Percentiles rank a stretch among this genome's conserved stretches.
Conservation (phyloP, 768 basidiomycete species). For the Xanthoconium stramineum region DNA sequence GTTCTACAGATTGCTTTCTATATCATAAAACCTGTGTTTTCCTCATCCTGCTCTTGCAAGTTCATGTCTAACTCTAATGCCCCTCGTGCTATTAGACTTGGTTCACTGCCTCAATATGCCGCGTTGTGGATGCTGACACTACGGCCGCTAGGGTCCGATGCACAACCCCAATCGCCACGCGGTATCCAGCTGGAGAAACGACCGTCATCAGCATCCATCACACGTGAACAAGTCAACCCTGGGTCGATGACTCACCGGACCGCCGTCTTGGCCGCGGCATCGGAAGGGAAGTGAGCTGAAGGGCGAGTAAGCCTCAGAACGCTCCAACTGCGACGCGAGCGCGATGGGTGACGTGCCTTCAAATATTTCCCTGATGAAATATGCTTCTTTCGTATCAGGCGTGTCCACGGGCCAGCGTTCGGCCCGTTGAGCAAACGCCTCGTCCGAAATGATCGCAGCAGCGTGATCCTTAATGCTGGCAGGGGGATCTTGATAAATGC, state of each 20-base stretch:
- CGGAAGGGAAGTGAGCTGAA: constrained; percentile 75
- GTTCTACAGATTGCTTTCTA: too few species aligned
- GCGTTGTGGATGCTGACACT: constrained; percentile 95
- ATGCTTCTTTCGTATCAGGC: constrained; percentile 97
- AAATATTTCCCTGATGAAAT: constrained; percentile 88
- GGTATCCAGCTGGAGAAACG: constrained; percentile 76
- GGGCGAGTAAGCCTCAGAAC: constrained; percentile 1
- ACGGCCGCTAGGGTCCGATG: constrained; percentile 90
- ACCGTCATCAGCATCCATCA: constrained; percentile 11
- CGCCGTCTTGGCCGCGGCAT: constrained; percentile 85
- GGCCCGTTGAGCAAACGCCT: constrained; percentile 64
- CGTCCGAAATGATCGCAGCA: constrained; percentile 71
- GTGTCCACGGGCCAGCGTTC: constrained; percentile 77
- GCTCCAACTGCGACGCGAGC: background rate
- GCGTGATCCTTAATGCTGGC: constrained; percentile 88
- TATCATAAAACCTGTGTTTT: too few species aligned
- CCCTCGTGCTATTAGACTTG: constrained; percentile 13
- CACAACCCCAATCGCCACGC: constrained; percentile 94
- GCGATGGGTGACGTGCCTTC: constrained; percentile 57
- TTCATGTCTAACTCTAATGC: too few species aligned
- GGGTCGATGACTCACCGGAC: constrained; percentile 60
- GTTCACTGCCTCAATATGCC: constrained; percentile 55
- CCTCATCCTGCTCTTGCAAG: too few species aligned
- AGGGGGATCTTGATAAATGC: background rate
- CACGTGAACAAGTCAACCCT: constrained; percentile 3